These are phyloP conservation scores for Aurantiochytrium sp. DNA, from an alignment of 108 stramenopile genomes.

Conservation along the genomic window DNA sequence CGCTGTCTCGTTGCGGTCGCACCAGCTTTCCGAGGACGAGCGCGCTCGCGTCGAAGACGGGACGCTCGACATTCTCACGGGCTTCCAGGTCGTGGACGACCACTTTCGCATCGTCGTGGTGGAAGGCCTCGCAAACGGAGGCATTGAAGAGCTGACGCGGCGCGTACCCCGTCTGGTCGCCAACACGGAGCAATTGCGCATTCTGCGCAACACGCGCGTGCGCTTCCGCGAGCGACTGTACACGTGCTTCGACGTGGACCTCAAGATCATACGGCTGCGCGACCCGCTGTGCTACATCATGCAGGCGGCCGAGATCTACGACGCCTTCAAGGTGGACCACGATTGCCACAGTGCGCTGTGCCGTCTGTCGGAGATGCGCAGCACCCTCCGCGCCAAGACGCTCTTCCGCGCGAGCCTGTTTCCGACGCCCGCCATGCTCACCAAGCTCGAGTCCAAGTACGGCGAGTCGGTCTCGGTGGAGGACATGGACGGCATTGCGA, in stretches of 20 bases:
- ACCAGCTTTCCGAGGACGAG: constrained; percentile 5
- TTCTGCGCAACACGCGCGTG: background rate
- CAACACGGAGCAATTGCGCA: background rate
- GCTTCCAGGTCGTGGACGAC: constrained; percentile 10
- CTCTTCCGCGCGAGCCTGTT: background rate
- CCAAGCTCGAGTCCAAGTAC: constrained; percentile 27
- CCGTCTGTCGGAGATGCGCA: background rate
- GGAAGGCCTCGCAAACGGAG: background rate
- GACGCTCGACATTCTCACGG: background rate
- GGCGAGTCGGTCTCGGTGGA: constrained; percentile 9
- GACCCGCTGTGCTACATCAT: constrained; percentile 3
- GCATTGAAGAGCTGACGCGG: background rate
- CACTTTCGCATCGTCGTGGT: constrained; percentile 7
- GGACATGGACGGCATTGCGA: background rate
- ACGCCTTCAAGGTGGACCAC: background rate
- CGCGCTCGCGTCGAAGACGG: background rate
- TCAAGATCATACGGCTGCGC: background rate
- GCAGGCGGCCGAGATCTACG: background rate
- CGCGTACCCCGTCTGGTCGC: background rate
- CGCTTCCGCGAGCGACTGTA: background rate
- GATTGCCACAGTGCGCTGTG: background rate
- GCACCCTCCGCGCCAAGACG: background rate
- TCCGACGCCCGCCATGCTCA: background rate
- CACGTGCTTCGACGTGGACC: background rate
- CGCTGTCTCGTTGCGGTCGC: background rate